These are phyloP conservation scores for Rhodocollybia butyracea DNA, from an alignment of 768 basidiomycete genomes.

Conservation along the genomic window DNA sequence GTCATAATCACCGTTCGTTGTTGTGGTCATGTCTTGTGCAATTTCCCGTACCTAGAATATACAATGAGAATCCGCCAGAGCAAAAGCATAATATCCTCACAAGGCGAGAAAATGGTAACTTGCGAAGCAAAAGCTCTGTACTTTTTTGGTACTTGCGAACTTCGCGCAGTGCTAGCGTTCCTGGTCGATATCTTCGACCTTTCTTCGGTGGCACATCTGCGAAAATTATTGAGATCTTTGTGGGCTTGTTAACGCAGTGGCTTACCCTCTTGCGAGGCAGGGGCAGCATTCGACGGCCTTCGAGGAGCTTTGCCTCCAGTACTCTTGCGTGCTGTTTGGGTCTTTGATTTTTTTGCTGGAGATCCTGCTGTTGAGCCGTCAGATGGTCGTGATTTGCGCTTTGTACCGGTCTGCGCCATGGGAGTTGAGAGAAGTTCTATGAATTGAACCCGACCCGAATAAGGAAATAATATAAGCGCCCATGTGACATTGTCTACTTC, in stretches of 20 bases:
- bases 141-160: conserved; percentile 94
- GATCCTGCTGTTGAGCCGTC: conserved; percentile 44
- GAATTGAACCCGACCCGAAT: conserved; percentile 4
- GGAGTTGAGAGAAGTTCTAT: conserved; percentile 5
- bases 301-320: conserved; percentile 66
- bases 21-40: conserved; percentile 84
- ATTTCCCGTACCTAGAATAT: conserved; percentile 87
- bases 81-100: conserved; percentile 40
- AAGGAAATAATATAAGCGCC: neutral
- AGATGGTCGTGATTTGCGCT: conserved; percentile 42
- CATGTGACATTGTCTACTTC: neutral
- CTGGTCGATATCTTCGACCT: conserved; percentile 80
- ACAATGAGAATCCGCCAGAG: neutral
- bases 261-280: conserved; percentile 1
- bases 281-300: conserved; percentile 18
- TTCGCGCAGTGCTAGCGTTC: conserved; percentile 86
- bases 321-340: conserved; percentile 77
- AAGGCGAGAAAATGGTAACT: conserved; percentile 88
- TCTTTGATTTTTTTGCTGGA: conserved; percentile 41
- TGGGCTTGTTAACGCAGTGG: neutral
- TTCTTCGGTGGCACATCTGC: conserved; percentile 29
- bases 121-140: conserved; percentile 84
- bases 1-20: conserved; percentile 57
- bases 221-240: conserved; percentile 3
- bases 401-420: conserved; percentile 71